Conservation (phyloP, 192 early-diverging fungal species). For the Entomortierella chlamydospora region DNA sequence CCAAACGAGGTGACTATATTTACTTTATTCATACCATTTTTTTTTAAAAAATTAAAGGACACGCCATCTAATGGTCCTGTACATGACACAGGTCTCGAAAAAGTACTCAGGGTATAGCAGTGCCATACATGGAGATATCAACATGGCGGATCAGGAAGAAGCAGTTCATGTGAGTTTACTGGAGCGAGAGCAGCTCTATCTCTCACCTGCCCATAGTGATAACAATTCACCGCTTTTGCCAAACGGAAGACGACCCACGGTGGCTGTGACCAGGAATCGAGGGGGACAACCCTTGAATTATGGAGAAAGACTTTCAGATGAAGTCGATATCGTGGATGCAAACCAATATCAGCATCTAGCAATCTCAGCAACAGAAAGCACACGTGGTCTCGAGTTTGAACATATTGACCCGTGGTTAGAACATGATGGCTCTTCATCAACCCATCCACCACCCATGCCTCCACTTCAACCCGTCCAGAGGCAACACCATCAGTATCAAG, state of each 20-base stretch:
- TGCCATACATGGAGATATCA: slow-evolving; percentile 20
- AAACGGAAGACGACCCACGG: not conserved
- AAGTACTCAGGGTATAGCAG: slow-evolving; percentile 26
- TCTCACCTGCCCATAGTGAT: slow-evolving; percentile 23
- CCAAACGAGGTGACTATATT: slow-evolving; percentile 51
- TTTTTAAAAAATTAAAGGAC: not conserved
- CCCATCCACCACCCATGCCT: slow-evolving; percentile 4
- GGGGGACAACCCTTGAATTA: not conserved
- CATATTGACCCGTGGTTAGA: slow-evolving; percentile 18
- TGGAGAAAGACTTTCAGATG: slow-evolving; percentile 13
- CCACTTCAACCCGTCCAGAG: slow-evolving; percentile 11
- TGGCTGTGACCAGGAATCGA: not conserved
- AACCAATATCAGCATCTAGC: not conserved
- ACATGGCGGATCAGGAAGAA: slow-evolving; percentile 26
- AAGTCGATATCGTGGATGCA: slow-evolving; percentile 10
- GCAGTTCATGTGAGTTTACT: slow-evolving; percentile 26
- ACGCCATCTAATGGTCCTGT: not conserved
- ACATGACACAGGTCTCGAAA: slow-evolving; percentile 7
- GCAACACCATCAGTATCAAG: not conserved
- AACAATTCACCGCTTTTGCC: slow-evolving; percentile 10
- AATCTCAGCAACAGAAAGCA: too few species aligned
- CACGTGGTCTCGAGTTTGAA: not conserved
- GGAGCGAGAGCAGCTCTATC: slow-evolving; percentile 40
- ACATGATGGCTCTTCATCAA: not conserved
- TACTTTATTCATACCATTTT: not conserved